Conservation (phyloP, 1,284 basidiomycete genomes). For the Acaromyces ingoldii region DNA sequence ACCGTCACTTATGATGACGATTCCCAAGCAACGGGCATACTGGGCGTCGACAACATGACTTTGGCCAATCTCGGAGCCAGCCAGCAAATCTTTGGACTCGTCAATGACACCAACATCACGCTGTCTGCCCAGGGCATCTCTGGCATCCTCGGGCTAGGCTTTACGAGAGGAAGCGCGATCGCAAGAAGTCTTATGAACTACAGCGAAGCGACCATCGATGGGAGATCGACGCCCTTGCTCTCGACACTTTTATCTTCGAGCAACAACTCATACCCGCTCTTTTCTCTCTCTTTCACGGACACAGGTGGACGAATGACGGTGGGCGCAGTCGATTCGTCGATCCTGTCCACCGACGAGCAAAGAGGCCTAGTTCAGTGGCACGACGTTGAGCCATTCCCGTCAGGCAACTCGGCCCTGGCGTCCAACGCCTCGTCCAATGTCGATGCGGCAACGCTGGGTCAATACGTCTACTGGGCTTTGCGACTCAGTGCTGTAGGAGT, state of each 20-base stretch:
- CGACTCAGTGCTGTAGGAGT: conserved; percentile 63
- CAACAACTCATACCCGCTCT: conserved; percentile 25
- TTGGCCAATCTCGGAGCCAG: conserved; percentile 12
- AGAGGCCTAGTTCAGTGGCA: conserved; percentile 22
- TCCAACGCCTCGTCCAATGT: conserved; percentile 17
- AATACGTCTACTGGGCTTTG: conserved; percentile 74
- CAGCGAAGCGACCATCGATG: neutral
- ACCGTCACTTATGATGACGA: conserved; percentile 17
- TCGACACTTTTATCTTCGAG: conserved; percentile 11
- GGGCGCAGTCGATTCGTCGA: conserved; percentile 20
- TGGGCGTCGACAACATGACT: conserved; percentile 16
- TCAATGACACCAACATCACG: conserved; percentile 51
- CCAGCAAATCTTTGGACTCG: conserved; percentile 23
- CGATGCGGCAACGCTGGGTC: conserved; percentile 16
- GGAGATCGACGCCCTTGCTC: conserved; percentile 12
- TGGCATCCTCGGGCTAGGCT: conserved; percentile 53
- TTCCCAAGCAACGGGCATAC: conserved; percentile 12
- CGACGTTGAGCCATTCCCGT: conserved; percentile 28
- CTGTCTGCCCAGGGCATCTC: conserved; percentile 49
- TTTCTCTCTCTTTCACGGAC: conserved; percentile 16
- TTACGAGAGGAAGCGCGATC: conserved; percentile 43
- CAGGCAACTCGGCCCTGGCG: conserved; percentile 12
- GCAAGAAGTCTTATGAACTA: conserved; percentile 15
- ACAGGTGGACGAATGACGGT: conserved; percentile 16
- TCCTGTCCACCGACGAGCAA: conserved; percentile 8